Evolutionary conservation across 2,329 filamentous ascomycete genomes (phyloP), one percentile per base, ranked within the genome.

Genomic region (Cryphonectria nitschkei): DNA sequence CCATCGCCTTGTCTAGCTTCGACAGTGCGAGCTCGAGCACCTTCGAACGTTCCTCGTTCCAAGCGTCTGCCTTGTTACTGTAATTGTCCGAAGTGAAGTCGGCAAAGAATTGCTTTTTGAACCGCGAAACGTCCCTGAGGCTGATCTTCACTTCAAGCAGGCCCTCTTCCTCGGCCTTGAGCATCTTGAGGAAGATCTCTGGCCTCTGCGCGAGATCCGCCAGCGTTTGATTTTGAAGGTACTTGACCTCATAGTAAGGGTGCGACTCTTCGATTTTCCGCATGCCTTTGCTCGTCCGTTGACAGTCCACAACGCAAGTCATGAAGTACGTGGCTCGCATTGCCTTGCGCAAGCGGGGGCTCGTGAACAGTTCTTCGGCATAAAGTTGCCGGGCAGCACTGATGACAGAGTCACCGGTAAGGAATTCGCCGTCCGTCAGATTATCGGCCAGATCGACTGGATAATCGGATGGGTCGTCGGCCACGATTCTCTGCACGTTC

Each of bases 241-340:
- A 99, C 81, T 99, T 98, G 84, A 99, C 93, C 80, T 98, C 96
- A 79, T 98, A 98, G 81, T 97, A 98, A 0, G 94, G 94, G 77
- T 98, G 95, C 34, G 96, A 90, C 73, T 98, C 95, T 76, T 97
- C 95, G 75, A 99, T 98, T 77, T 93, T 93, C 70, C 93, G 92
- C 68, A 98, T 84, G 39, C 96, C 96, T 81, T 98, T 99, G 72
- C 98, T 95, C 0, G 96, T 99, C 69, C 96, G 90, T 73, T 89
- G 89, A 79, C 95, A 97, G 82, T 95, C 94, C 72, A 99, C 90
- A 69, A 93, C 88, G 34, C 94, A 94, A 75, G 91, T 91, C 77
- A 90, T 88, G 78, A 98, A 98, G 80, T 93, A 97, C 65, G 90
- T 90, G 75, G 90, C 88, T 66, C 96, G 88, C 81, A 98, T 90